Percentiles rank a stretch among this genome's conserved stretches.
Evolutionary conservation across 192 early-diverging fungal genomes (phyloP).

Genomic region (Mortierella alpina): DNA sequence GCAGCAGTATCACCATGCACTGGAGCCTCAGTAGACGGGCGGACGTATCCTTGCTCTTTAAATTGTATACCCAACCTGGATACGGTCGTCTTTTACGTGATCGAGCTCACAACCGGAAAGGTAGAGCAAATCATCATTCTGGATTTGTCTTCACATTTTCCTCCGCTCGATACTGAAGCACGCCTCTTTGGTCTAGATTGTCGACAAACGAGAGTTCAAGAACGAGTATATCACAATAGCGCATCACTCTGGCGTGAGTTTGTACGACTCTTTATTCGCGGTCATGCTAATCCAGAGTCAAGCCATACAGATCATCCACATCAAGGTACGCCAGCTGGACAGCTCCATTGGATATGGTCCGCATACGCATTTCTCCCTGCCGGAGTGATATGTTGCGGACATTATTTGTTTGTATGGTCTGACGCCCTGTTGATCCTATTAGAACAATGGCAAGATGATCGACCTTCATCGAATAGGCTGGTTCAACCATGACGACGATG

Average conservation of each 20-base stretch:
- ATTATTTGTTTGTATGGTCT: not conserved
- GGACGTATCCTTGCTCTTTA: constrained; percentile 61
- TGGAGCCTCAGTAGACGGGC: constrained; percentile 35
- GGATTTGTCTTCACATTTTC: not conserved
- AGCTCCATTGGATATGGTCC: too few species aligned
- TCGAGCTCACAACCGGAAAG: constrained; percentile 69
- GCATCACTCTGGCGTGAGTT: constrained; percentile 75
- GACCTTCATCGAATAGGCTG: constrained; percentile 70
- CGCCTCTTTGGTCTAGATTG: constrained; percentile 55
- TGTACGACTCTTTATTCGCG: constrained; percentile 69
- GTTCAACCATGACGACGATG: constrained; percentile 73
- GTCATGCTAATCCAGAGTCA: constrained; percentile 81
- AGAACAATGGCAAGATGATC: constrained; percentile 69
- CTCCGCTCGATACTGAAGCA: not conserved
- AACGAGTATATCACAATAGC: constrained; percentile 73
- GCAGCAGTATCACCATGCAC: constrained; percentile 63
- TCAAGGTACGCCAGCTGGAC: constrained; percentile 57
- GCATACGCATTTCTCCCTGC: too few species aligned
- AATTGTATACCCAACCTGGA: constrained; percentile 64
- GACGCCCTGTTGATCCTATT: not conserved
- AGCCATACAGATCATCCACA: constrained; percentile 70
- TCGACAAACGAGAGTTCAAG: constrained; percentile 64
- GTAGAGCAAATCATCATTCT: constrained; percentile 37
- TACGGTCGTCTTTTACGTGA: constrained; percentile 72
- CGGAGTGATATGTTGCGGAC: not conserved